Evolutionary conservation across 2,329 filamentous ascomycete genomes (phyloP).

Genomic region (Cladophialophora psammophila): DNA sequence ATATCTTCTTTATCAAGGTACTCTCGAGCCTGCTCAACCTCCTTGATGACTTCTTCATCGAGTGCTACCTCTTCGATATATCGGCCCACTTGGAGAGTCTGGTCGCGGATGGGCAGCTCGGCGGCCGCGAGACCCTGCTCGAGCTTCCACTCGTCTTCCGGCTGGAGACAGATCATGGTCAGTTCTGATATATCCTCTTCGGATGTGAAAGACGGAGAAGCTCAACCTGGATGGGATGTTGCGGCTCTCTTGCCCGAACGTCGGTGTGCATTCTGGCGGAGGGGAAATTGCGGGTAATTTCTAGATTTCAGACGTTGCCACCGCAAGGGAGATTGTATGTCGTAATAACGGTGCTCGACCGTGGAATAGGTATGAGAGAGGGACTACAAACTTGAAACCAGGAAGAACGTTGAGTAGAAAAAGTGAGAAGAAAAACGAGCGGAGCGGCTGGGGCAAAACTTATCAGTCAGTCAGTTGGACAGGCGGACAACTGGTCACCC

Average conservation of each 20-base stretch:
- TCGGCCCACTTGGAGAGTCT: conserved; percentile 50
- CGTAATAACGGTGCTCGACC: background rate
- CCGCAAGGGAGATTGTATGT: background rate
- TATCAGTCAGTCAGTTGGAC: conserved; percentile 2
- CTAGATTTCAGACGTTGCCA: conserved; percentile 6
- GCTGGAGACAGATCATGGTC: conserved; percentile 29
- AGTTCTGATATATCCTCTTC: conserved; percentile 4
- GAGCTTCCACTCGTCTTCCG: conserved; percentile 60
- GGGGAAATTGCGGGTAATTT: background rate
- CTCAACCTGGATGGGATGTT: conserved; percentile 28
- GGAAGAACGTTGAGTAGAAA: conserved; percentile 21
- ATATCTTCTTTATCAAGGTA: conserved; percentile 50
- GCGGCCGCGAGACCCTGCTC: conserved; percentile 60
- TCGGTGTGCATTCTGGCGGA: conserved; percentile 33
- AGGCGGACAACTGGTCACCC: background rate
- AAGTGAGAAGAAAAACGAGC: conserved; percentile 5
- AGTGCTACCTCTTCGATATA: conserved; percentile 45
- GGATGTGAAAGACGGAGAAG: background rate
- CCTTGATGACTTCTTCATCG: conserved; percentile 32
- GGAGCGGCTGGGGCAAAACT: background rate
- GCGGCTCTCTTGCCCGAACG: conserved; percentile 27
- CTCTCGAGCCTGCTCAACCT: conserved; percentile 18
- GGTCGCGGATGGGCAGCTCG: conserved; percentile 57
- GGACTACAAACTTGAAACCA: background rate
- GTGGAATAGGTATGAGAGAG: background rate